phyloP scores from a whole-genome alignment of 2,329 filamentous ascomycete species.

The Claviceps sp. region DNA sequence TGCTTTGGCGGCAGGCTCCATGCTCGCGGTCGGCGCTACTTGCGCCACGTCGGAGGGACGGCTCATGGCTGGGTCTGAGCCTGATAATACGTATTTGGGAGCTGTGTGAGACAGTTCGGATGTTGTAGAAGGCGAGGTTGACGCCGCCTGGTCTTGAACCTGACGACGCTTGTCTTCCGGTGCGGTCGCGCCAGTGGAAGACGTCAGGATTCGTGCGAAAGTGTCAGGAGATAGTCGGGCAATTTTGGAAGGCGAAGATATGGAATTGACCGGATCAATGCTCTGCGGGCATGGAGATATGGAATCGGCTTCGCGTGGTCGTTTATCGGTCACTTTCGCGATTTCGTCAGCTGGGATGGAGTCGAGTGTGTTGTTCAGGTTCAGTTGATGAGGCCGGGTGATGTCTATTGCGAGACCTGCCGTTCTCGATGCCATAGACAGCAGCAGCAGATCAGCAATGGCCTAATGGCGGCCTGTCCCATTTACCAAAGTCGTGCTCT shows the following conservation, averaged over 20 bases:
- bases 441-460: not conserved
- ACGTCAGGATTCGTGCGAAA: constrained; percentile 29
- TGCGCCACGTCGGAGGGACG: constrained; percentile 40
- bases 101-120: constrained; percentile 41
- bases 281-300: constrained; percentile 21
- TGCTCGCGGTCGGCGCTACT: constrained; percentile 28
- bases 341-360: constrained; percentile 26
- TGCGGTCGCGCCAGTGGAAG: constrained; percentile 39
- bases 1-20: constrained; percentile 27
- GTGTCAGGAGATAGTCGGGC: constrained; percentile 34
- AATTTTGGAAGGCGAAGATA: constrained; percentile 39
- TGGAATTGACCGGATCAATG: constrained; percentile 19
- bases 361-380: constrained; percentile 21
- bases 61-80: constrained; percentile 38
- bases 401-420: constrained; percentile 38
- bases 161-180: constrained; percentile 39
- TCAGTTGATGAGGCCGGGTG: constrained; percentile 25
- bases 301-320: constrained; percentile 34
- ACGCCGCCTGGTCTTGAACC: constrained; percentile 21
- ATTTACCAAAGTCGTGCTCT: not conserved
- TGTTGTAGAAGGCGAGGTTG: constrained; percentile 30
- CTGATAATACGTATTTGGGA: constrained; percentile 40
- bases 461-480: constrained; percentile 2
- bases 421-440: constrained; percentile 40
- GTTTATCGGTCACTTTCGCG: constrained; percentile 26